A percentile compares a stretch with the other conserved stretches of the same genome.
phyloP scores from a whole-genome alignment of 768 basidiomycete genomes.

The Boletus subcaerulescens region DNA sequence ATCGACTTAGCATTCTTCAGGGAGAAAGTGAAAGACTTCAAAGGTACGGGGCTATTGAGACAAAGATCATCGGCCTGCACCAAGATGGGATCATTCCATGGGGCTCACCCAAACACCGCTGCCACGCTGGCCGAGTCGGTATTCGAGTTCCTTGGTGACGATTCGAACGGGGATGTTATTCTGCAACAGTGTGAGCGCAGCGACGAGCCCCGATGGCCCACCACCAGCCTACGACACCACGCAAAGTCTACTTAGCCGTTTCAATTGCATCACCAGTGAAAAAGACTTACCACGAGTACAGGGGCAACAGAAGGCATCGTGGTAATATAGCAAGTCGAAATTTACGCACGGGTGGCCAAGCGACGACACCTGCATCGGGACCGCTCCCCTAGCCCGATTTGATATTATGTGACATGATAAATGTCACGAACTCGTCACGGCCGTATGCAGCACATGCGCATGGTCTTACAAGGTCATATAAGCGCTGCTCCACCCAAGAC shows the following conservation, averaged over 20 bases:
- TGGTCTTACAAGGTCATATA: too few species aligned
- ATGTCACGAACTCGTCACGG: too few species aligned
- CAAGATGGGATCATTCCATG: neutral
- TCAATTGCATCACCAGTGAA: neutral
- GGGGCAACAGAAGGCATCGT: conserved; percentile 14
- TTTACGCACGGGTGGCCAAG: neutral
- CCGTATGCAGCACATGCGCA: too few species aligned
- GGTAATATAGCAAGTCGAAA: neutral
- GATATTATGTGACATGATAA: too few species aligned
- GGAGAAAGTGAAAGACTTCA: conserved; percentile 42
- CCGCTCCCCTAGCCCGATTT: too few species aligned
- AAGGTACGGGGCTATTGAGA: conserved; percentile 33
- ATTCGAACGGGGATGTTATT: conserved; percentile 50
- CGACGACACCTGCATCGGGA: neutral
- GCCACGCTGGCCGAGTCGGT: conserved; percentile 38
- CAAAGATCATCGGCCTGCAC: neutral
- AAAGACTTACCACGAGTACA: conserved; percentile 21
- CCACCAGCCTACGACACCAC: conserved; percentile 20
- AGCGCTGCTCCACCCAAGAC: too few species aligned
- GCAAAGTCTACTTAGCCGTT: neutral
- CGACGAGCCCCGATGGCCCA: conserved; percentile 31
- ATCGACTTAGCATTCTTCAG: conserved; percentile 28
- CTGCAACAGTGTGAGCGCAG: conserved; percentile 34
- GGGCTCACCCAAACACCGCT: conserved; percentile 37
- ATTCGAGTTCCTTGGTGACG: conserved; percentile 43